Conservation (phyloP, 2,329 filamentous ascomycete species). For the Tolypocladium nubicola region DNA sequence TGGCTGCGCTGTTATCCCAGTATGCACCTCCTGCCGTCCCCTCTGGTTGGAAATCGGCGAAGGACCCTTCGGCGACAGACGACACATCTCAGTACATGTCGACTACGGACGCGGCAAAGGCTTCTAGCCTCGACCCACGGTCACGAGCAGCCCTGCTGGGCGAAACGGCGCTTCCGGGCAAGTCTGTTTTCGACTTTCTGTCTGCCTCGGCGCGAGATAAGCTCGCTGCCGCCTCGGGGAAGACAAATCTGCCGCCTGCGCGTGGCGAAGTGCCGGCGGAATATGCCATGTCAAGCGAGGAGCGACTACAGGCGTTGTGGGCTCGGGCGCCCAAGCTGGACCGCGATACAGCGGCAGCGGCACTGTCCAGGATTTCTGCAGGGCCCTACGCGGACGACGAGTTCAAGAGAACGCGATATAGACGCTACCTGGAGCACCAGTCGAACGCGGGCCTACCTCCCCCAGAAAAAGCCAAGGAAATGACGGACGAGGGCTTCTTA, state of each 20-base stretch:
- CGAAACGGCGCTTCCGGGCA: slow-evolving; percentile 67
- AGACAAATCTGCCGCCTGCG: slow-evolving; percentile 64
- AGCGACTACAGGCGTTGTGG: slow-evolving; percentile 47
- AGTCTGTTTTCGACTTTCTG: slow-evolving; percentile 93
- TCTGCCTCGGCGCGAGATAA: slow-evolving; percentile 66
- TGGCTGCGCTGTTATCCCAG: slow-evolving; percentile 16
- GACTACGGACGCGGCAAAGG: slow-evolving; percentile 66
- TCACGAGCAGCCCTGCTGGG: slow-evolving; percentile 71
- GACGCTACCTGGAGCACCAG: slow-evolving; percentile 67
- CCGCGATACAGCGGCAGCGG: slow-evolving; percentile 55
- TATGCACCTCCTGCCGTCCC: slow-evolving; percentile 62
- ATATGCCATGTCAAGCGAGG: slow-evolving; percentile 51
- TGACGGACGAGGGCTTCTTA: slow-evolving; percentile 61
- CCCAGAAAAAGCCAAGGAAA: slow-evolving; percentile 33
- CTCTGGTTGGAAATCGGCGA: slow-evolving; percentile 60
- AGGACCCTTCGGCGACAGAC: slow-evolving; percentile 17
- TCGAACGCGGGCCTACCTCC: slow-evolving; percentile 38
- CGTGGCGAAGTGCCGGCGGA: slow-evolving; percentile 62
- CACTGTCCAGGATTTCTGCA: slow-evolving; percentile 52
- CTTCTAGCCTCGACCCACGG: slow-evolving; percentile 64
- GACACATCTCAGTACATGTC: slow-evolving; percentile 41
- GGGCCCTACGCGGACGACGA: slow-evolving; percentile 77
- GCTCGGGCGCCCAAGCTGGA: slow-evolving; percentile 54
- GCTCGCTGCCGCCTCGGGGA: slow-evolving; percentile 66
- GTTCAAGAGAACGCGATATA: slow-evolving; percentile 69